These are phyloP conservation scores for Rhododendron williamsianum DNA, from an alignment of 148 eudicot genomes.

Conservation along the genomic window DNA sequence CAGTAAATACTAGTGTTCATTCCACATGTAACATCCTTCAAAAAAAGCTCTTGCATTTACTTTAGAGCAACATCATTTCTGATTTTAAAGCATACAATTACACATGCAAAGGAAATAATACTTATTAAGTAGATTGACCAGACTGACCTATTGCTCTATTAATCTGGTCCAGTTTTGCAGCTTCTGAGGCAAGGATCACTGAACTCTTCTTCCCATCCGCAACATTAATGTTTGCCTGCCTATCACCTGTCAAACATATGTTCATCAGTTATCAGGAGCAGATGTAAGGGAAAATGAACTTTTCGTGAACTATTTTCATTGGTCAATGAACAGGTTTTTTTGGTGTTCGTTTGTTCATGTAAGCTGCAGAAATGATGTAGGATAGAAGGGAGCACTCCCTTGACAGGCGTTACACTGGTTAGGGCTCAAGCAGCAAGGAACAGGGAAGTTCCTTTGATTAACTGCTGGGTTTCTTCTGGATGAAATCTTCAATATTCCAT, in stretches of 20 bases:
- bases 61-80: no score
- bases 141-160: constrained; percentile 69
- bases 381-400: background rate
- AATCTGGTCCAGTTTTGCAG: constrained; percentile 65
- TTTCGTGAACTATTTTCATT: background rate
- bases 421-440: background rate
- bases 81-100: no score
- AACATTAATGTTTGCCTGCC: constrained; percentile 54
- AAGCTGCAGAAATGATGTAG: background rate
- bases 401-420: background rate
- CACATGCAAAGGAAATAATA: no score
- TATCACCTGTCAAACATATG: constrained; percentile 45
- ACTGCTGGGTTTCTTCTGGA: no score
- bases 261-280: constrained; percentile 6
- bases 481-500: no score
- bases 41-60: no score
- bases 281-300: background rate
- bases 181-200: constrained; percentile 80
- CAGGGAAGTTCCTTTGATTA: no score
- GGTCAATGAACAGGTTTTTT: background rate
- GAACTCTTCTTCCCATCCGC: constrained; percentile 45
- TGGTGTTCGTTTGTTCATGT: background rate
- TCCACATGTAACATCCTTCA: no score
- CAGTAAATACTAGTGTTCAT: no score
- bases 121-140: no score